Evolutionary conservation across 331 rosid species (phyloP), one percentile per base, ranked within the genome.

Genomic region (Ulmus americana): DNA sequence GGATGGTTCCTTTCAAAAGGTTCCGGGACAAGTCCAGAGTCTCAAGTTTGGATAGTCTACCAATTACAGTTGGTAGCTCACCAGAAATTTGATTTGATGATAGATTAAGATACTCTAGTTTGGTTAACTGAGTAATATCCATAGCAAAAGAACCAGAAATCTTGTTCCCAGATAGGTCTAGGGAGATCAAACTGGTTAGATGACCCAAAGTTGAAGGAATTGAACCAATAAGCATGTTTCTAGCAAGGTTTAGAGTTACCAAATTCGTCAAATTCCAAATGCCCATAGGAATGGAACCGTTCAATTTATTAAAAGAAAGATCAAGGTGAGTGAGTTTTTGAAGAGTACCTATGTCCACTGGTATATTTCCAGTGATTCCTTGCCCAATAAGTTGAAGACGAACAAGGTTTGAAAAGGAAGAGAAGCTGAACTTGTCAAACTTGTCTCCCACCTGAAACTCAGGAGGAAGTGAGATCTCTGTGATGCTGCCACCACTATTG

Each of bases 231-330:
- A 74, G 41, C 14, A 22, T 53, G 65, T 63, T 68, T 18, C 12
- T 0, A 15, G 44, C 7, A 1, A 74, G 40, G 11, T 8, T 2
- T 53, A 74, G 52, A 3, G 18, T 40, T 11, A 14, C 40, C 14
- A 74, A 45, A 12, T 42, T 42, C 55, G 45, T 68, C 44, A 56
- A 8, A 18, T 42, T 55, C 64, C 79, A 55, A 41, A 40, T 28
- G 0, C 12, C 39, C 65, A 15, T 8, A 18, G 50, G 60, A 10
- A 39, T 39, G 10, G 39, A 16, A 64, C 69, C 50, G 0, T 8
- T 16, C 1, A 65, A 6, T 1, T 49, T 4, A 10, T 51, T 64
- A 3, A n/a, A 40, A 6, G 69, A 66, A 7, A 66, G 9, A 45
- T 66, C 71, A 42, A 66, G 63, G 22, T 54, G 8, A 0, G 20